These are phyloP conservation scores for Aureobasidium lini DNA, from an alignment of 2,329 filamentous ascomycete species.

Conservation along the genomic window DNA sequence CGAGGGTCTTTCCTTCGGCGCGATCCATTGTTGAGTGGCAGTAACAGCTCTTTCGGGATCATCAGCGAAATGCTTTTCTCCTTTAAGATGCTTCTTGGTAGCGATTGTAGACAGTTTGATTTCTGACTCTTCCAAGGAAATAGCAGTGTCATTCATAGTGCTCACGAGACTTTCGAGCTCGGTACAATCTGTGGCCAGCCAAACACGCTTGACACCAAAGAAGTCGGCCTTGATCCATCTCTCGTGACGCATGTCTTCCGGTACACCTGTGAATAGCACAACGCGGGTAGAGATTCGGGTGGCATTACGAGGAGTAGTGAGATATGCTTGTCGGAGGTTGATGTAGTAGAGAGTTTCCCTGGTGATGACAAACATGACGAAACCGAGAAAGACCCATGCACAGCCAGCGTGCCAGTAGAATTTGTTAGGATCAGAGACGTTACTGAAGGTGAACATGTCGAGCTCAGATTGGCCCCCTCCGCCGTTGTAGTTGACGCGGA, in stretches of 20 bases:
- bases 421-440: slow-evolving; percentile 31
- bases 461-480: slow-evolving; percentile 19
- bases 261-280: slow-evolving; percentile 40
- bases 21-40: slow-evolving; percentile 50
- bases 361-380: slow-evolving; percentile 38
- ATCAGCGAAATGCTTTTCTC: slow-evolving; percentile 19
- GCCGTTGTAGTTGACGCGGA: slow-evolving; percentile 38
- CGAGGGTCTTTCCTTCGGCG: slow-evolving; percentile 61
- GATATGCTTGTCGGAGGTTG: slow-evolving; percentile 40
- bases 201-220: slow-evolving; percentile 34
- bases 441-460: slow-evolving; percentile 27
- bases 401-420: slow-evolving; percentile 37
- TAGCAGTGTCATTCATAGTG: slow-evolving; percentile 35
- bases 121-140: slow-evolving; percentile 38
- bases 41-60: slow-evolving; percentile 30
- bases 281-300: slow-evolving; percentile 38
- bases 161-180: slow-evolving; percentile 37
- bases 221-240: slow-evolving; percentile 31
- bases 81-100: slow-evolving; percentile 22
- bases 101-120: slow-evolving; percentile 33
- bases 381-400: slow-evolving; percentile 33
- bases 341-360: slow-evolving; percentile 38
- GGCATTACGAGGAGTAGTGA: slow-evolving; percentile 35
- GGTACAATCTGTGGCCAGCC: slow-evolving; percentile 39
- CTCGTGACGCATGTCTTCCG: slow-evolving; percentile 33